These are phyloP conservation scores for Cudoniella acicularis DNA, from an alignment of 495 filamentous ascomycete species.

Conservation along the genomic window DNA sequence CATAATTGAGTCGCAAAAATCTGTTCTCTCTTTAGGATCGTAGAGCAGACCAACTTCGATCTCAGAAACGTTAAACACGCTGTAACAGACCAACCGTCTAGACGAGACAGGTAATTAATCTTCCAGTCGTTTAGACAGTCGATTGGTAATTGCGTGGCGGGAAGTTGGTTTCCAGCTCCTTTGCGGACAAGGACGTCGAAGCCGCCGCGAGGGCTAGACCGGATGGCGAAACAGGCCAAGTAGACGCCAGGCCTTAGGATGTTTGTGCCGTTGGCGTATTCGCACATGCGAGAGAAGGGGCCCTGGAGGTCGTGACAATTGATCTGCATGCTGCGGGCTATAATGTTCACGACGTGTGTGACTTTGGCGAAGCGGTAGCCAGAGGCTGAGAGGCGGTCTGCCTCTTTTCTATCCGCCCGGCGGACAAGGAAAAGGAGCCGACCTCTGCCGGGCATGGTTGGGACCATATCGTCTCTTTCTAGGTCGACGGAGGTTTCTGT, in stretches of 20 bases:
- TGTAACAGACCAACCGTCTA: slow-evolving; percentile 10
- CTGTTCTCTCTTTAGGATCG: slow-evolving; percentile 18
- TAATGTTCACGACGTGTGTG: slow-evolving; percentile 61
- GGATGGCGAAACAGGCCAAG: slow-evolving; percentile 70
- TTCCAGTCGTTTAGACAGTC: slow-evolving; percentile 57
- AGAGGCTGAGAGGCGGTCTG: slow-evolving; percentile 57
- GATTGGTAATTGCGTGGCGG: slow-evolving; percentile 56
- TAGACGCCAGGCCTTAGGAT: slow-evolving; percentile 66
- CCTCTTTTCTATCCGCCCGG: slow-evolving; percentile 53
- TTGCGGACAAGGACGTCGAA: slow-evolving; percentile 74
- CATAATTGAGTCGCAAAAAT: slow-evolving; percentile 36
- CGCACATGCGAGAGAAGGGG: slow-evolving; percentile 58
- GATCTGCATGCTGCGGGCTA: slow-evolving; percentile 71
- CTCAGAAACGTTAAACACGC: slow-evolving; percentile 9
- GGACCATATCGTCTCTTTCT: slow-evolving; percentile 20
- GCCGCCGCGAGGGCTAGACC: slow-evolving; percentile 57
- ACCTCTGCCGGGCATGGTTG: slow-evolving; percentile 52
- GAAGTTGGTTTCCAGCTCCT: slow-evolving; percentile 61
- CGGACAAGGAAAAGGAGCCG: slow-evolving; percentile 81
- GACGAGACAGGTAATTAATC: slow-evolving; percentile 35
- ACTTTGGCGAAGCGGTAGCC: slow-evolving; percentile 74
- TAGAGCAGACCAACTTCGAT: neutral
- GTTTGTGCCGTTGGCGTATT: slow-evolving; percentile 47
- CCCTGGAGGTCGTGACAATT: slow-evolving; percentile 46
- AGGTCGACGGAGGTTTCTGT: slow-evolving; percentile 3